Conservation (phyloP, 1,139 yeast genomes). For the Nakaseomyces uthaithaninus region DNA sequence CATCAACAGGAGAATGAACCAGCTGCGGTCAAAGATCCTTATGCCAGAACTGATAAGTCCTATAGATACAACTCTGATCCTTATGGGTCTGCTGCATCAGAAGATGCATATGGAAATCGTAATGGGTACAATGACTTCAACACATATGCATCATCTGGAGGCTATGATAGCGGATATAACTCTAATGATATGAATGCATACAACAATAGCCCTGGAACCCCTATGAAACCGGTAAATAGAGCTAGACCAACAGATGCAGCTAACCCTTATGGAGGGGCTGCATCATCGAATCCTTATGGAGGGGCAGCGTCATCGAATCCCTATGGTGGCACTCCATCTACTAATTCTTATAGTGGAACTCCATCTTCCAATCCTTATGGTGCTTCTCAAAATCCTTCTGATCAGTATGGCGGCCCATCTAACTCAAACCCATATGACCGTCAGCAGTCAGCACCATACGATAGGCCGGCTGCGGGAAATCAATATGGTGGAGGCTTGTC, state of each 20-base stretch:
- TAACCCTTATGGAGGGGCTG: conserved; percentile 9
- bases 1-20: conserved; percentile 8
- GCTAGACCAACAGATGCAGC: not conserved
- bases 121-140: conserved; percentile 2
- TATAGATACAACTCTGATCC: conserved; percentile 6
- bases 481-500: conserved; percentile 8
- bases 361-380: conserved; percentile 5
- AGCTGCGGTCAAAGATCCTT: conserved; percentile 6
- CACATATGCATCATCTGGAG: not conserved
- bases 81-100: conserved; percentile 2
- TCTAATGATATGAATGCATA: conserved; percentile 2
- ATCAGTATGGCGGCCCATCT: no score
- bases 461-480: no score
- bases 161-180: not conserved
- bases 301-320: conserved; percentile 1
- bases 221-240: conserved; percentile 2
- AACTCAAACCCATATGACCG: no score
- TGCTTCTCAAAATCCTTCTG: no score
- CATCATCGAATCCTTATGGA: not conserved
- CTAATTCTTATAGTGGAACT: not conserved
- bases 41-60: conserved; percentile 7
- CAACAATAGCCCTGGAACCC: conserved; percentile 2
- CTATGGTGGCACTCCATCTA: not conserved
- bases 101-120: not conserved
- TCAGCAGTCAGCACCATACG: no score